These are phyloP conservation scores for Saccharomyces paradoxus DNA, from an alignment of 805 yeast genomes.

Conservation along the genomic window DNA sequence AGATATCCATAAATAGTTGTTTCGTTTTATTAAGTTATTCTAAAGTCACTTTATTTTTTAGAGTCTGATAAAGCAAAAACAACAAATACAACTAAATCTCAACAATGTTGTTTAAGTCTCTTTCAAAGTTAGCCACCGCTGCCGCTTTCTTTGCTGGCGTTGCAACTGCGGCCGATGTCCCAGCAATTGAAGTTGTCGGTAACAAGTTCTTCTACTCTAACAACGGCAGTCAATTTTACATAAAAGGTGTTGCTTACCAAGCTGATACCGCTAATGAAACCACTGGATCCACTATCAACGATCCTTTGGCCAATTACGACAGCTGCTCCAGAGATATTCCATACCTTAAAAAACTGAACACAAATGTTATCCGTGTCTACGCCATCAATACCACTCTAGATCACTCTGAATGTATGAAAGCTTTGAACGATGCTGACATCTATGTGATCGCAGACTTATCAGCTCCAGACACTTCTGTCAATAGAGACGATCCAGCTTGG, in stretches of 20 bases:
- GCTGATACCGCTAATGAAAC: constrained; percentile 50
- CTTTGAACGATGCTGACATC: constrained; percentile 65
- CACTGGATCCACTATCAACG: constrained; percentile 42
- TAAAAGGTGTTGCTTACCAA: constrained; percentile 77
- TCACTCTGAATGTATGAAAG: constrained; percentile 61
- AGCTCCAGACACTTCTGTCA: constrained; percentile 54
- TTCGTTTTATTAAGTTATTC: not conserved
- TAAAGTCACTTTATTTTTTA: not conserved
- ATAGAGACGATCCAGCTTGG: constrained; percentile 60
- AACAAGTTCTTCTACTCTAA: constrained; percentile 70
- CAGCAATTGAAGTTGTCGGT: constrained; percentile 65
- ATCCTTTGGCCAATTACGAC: constrained; percentile 58
- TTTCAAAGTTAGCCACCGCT: constrained; percentile 31
- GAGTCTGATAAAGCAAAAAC: not conserved
- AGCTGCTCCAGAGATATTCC: constrained; percentile 70
- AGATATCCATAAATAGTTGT: not conserved
- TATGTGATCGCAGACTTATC: constrained; percentile 75
- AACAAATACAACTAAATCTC: not conserved
- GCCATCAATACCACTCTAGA: constrained; percentile 58
- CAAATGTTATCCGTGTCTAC: constrained; percentile 70
- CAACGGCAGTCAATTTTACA: constrained; percentile 72
- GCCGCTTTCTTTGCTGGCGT: constrained; percentile 22
- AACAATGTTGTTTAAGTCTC: constrained; percentile 30
- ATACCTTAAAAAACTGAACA: constrained; percentile 49
- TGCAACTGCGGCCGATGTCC: constrained; percentile 40